These are phyloP conservation scores for Phoenix dactylifera DNA, from an alignment of 176 grass and related monocot genomes.

Conservation along the genomic window DNA sequence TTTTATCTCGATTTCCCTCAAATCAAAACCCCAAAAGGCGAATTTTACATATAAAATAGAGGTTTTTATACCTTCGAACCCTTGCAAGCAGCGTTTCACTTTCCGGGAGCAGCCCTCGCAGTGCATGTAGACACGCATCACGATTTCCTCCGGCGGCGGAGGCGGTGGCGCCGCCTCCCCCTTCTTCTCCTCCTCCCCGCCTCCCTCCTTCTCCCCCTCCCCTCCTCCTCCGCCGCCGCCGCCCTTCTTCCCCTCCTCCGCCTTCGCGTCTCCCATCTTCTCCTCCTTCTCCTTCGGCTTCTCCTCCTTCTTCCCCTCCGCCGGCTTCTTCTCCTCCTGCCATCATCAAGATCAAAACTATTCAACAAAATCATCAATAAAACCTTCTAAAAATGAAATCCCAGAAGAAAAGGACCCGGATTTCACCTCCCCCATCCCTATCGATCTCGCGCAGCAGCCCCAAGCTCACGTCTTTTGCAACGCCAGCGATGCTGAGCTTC, in stretches of 20 bases:
- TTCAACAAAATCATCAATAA: too few relatives aligned
- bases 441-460: too few relatives aligned
- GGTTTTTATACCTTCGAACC: slow-evolving; percentile 34
- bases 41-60: neutral
- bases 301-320: slow-evolving; percentile 32
- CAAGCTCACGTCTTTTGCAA: too few relatives aligned
- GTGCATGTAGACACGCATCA: slow-evolving; percentile 51
- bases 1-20: too few relatives aligned
- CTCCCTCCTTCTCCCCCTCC: neutral
- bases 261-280: slow-evolving; percentile 8
- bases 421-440: too few relatives aligned
- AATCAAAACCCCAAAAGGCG: neutral
- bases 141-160: slow-evolving; percentile 43
- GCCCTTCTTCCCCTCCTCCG: slow-evolving; percentile 9
- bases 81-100: slow-evolving; percentile 33
- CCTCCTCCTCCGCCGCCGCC: neutral
- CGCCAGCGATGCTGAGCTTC: too few relatives aligned
- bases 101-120: slow-evolving; percentile 51
- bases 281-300: neutral
- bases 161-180: slow-evolving; percentile 4
- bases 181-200: neutral
- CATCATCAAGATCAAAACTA: too few relatives aligned
- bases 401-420: too few relatives aligned
- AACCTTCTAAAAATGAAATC: too few relatives aligned
- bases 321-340: too few relatives aligned